Evolutionary conservation across 352 stramenopile species (phyloP), one percentile per base, ranked within the genome.

Genomic region (Phytophthora agathidicida): DNA sequence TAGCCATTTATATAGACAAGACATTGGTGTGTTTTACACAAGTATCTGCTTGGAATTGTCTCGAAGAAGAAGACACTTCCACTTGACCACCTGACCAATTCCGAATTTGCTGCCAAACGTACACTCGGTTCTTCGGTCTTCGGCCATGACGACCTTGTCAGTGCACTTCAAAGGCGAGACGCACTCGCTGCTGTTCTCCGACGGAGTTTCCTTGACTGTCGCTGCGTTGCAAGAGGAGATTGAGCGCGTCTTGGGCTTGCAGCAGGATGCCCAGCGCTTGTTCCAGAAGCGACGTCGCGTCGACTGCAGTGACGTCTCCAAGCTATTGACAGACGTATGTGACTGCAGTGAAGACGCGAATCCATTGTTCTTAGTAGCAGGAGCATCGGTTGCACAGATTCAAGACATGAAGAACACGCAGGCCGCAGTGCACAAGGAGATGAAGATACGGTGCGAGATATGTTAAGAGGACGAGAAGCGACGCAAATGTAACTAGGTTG

Each of bases 241-340:
- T 9, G 60, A 68, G 33, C 17, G 30, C 7, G 33, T 64, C 20
- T 45, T 80, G 20, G 20, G 26, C 20, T 63, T 89, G 0, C 35
- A 68, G 3, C 32, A 9, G 10, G 82, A 89, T 4, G 66, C 67
- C 3, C 82, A 89, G 62, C 71, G 82, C 30, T 61, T 86, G 24
- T 88, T 91, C 59, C 68, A 86, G 53, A 68, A 75, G 37, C 80
- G 75, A 37, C 74, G 69, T 9, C 73, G 77, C 26, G 36, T 91
- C 11, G 66, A 87, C 41, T 68, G 59, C 38, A 68, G 55, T 22
- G 49, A 72, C 46, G 7, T 26, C 19, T 39, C 16, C 3, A 51
- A 24, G 22, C 31, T 51, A 5, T 39, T 79, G 8, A 37, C 24
- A 1, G 56, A 73, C 14, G 61, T 69, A 9, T 85, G 75, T 26